phyloP scores from a whole-genome alignment of 2,329 filamentous ascomycete genomes.

The Phyllosticta citrichinensis region DNA sequence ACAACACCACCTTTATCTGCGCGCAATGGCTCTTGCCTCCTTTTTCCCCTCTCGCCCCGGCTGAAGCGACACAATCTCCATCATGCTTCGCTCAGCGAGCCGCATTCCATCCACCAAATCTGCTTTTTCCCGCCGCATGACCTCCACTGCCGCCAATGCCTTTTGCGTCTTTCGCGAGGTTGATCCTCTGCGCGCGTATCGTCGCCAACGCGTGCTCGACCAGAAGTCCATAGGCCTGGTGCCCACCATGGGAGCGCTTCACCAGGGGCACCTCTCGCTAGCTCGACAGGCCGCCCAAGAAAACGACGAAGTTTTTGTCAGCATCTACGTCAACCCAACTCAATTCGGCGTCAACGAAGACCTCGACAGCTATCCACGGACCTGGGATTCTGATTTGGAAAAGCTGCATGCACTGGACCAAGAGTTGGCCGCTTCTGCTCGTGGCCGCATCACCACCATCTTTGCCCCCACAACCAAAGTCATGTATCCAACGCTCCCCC shows the following conservation, averaged over 20 bases:
- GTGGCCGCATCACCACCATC: constrained; percentile 65
- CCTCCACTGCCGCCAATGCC: not conserved
- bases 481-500: constrained; percentile 79
- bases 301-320: constrained; percentile 79
- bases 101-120: not conserved
- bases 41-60: not conserved
- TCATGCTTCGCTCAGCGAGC: not conserved
- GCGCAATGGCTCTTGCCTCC: not conserved
- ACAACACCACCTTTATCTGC: not conserved
- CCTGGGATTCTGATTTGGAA: constrained; percentile 68
- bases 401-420: constrained; percentile 58
- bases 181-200: constrained; percentile 58
- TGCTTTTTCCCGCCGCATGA: not conserved
- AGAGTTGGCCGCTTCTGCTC: constrained; percentile 45
- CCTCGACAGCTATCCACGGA: constrained; percentile 77
- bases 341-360: constrained; percentile 91
- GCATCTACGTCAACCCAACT: constrained; percentile 91
- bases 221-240: constrained; percentile 74
- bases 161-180: constrained; percentile 65
- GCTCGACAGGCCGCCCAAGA: constrained; percentile 75
- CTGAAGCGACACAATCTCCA: not conserved
- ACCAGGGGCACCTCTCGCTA: constrained; percentile 78
- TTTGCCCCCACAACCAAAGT: constrained; percentile 74
- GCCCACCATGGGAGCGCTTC: constrained; percentile 96
- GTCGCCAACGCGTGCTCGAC: constrained; percentile 53